phyloP scores from a whole-genome alignment of 345 rosid genomes.

The Citrus glauca region DNA sequence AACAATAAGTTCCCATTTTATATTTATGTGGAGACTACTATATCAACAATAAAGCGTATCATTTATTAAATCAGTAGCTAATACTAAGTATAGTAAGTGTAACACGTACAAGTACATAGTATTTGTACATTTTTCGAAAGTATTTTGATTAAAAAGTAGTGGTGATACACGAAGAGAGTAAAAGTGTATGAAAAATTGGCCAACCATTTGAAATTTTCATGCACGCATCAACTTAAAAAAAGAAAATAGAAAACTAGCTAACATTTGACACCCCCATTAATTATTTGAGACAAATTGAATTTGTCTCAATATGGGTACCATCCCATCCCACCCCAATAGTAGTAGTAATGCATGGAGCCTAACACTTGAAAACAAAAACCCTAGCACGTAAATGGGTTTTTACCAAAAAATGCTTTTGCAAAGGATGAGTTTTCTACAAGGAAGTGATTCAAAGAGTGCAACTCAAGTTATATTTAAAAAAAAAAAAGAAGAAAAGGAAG shows the following conservation, averaged over 20 bases:
- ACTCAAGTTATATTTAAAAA: slow-evolving; percentile 26
- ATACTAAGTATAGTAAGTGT: no score
- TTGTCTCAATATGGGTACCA: not conserved
- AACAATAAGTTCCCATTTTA: not conserved
- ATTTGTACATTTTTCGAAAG: no score
- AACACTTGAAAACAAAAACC: not conserved
- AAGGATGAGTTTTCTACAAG: slow-evolving; percentile 31
- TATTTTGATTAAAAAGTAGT: not conserved
- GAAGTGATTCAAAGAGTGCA: slow-evolving; percentile 47
- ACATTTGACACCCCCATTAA: not conserved
- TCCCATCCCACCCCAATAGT: not conserved
- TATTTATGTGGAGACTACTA: not conserved
- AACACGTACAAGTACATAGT: no score
- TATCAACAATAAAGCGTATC: not conserved
- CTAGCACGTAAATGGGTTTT: slow-evolving; percentile 1
- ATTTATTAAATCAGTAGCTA: not conserved
- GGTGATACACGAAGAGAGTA: not conserved
- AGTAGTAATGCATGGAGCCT: slow-evolving; percentile 14
- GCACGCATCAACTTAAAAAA: not conserved
- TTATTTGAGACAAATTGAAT: not conserved
- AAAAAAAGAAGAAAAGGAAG: not conserved
- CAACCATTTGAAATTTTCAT: not conserved
- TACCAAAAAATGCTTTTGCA: slow-evolving; percentile 8
- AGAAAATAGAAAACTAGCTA: not conserved
- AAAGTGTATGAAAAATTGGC: not conserved